A percentile compares a stretch with the other conserved stretches of the same genome.
Evolutionary conservation across 2,329 filamentous ascomycete genomes (phyloP).

Genomic region (Chalara sp.): DNA sequence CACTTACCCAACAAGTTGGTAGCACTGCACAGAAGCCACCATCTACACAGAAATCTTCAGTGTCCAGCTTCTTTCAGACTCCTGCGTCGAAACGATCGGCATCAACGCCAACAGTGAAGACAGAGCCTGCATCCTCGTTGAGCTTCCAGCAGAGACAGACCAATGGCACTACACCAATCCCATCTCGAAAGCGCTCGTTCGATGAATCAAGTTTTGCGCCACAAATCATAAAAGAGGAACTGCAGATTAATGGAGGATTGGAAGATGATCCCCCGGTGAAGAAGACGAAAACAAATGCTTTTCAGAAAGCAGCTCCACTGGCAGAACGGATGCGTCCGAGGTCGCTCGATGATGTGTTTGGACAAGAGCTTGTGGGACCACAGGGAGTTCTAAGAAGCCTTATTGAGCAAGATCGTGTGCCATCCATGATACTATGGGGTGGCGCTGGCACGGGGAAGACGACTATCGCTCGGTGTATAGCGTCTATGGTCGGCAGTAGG

Average conservation of each 20-base stretch:
- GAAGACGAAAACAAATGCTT: constrained; percentile 56
- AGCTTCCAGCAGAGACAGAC: constrained; percentile 26
- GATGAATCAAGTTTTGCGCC: constrained; percentile 14
- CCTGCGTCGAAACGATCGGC: constrained; percentile 47
- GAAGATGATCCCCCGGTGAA: constrained; percentile 38
- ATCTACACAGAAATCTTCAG: constrained; percentile 30
- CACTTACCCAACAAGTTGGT: constrained; percentile 29
- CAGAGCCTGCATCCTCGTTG: constrained; percentile 28
- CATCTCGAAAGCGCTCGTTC: constrained; percentile 25
- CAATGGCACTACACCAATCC: constrained; percentile 17
- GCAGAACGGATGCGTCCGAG: constrained; percentile 90
- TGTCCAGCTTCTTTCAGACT: constrained; percentile 55
- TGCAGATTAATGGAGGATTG: background rate
- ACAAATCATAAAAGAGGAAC: constrained; percentile 9
- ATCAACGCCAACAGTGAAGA: constrained; percentile 21
- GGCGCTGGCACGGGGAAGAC: constrained; percentile 78
- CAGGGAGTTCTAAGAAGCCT: constrained; percentile 78
- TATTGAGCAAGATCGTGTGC: constrained; percentile 78
- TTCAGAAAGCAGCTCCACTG: constrained; percentile 69
- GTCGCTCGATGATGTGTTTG: constrained; percentile 78
- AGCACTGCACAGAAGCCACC: constrained; percentile 38
- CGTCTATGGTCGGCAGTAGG: constrained; percentile 70
- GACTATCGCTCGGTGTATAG: constrained; percentile 87
- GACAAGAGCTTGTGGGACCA: constrained; percentile 84
- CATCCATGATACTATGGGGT: constrained; percentile 94